Evolutionary conservation across 2,329 filamentous ascomycete species (phyloP), one percentile per base, ranked within the genome.

Genomic region (Polychaeton citri): DNA sequence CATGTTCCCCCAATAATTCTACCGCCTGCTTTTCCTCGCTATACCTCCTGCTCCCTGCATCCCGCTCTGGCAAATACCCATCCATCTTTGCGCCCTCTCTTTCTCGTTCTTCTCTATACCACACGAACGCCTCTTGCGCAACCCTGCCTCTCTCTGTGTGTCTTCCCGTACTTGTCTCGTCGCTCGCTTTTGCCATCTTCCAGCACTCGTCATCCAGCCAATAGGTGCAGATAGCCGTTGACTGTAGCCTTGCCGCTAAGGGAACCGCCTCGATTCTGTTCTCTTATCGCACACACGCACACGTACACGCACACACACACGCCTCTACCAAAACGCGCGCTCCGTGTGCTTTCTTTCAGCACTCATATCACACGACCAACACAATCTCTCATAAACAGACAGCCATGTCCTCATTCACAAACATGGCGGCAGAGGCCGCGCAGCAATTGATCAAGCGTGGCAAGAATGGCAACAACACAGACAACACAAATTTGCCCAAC

Each of bases 241-340:
- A 48, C 16, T 38, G 42, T 20, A 44, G 44, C 13, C 44, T 50
- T 15, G 36, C 33, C 5, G 36, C 41, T 20, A 39, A 51, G 6
- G 30, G 17, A 24, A 21, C 21, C 33, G 17, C n/a, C n/a, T n/a
- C n/a, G n/a, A n/a, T n/a, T n/a, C n/a, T 33, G 21, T 33, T n/a
- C 8, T 37, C 33, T 10, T 34, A 28, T 3, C 24, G 24, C 24
- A 10, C 24, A 28, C 21, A 24, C 21, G 21, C 21, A 24, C 21
- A 24, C 21, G 21, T n/a, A 24, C 21, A 7, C 21, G n/a, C 21
- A n/a, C 21, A 24, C 21, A 24, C 21, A 24, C 21, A 24, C 21
- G n/a, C 21, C 7, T n/a, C 7, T 15, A 28, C 24, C 24, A 7
- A 4, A 10, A 15, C 24, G n/a, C n/a, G n/a, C 24, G 24, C 24